A percentile compares a stretch with the other conserved stretches of the same genome.
These are phyloP conservation scores for Neonectria hederae DNA, from an alignment of 2,329 filamentous ascomycete species.

Conservation along the genomic window DNA sequence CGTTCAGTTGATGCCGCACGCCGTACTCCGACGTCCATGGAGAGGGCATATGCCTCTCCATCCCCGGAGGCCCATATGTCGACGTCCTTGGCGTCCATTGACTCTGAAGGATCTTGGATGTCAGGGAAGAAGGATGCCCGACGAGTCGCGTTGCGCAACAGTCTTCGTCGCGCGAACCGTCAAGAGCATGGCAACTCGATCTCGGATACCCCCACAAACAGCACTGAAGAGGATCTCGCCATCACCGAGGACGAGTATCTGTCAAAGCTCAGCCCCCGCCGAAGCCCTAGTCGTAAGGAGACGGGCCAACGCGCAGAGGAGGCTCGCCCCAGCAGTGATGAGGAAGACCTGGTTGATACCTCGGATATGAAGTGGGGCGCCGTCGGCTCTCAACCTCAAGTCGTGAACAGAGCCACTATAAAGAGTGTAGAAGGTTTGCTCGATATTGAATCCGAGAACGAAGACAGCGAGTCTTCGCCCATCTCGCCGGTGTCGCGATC, in stretches of 20 bases:
- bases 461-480: constrained; percentile 43
- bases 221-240: constrained; percentile 71
- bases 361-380: constrained; percentile 63
- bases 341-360: constrained; percentile 58
- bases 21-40: constrained; percentile 34
- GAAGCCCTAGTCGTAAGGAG: constrained; percentile 38
- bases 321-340: constrained; percentile 67
- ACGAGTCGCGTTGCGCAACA: constrained; percentile 57
- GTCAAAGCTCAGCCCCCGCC: constrained; percentile 54
- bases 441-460: constrained; percentile 52
- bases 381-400: constrained; percentile 56
- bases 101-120: constrained; percentile 96
- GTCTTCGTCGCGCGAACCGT: constrained; percentile 46
- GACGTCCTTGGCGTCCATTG: constrained; percentile 90
- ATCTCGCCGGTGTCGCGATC: constrained; percentile 37
- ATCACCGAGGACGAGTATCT: constrained; percentile 77
- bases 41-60: constrained; percentile 39
- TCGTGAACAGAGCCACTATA: constrained; percentile 68
- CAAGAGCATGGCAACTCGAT: constrained; percentile 40
- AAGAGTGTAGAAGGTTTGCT: constrained; percentile 64
- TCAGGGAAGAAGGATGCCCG: constrained; percentile 73
- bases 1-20: constrained; percentile 47
- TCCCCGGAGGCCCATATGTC: constrained; percentile 74
- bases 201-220: constrained; percentile 54
- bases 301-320: constrained; percentile 58